phyloP scores from a whole-genome alignment of 345 rosid genomes.

The Zanthoxylum bungeanum region DNA sequence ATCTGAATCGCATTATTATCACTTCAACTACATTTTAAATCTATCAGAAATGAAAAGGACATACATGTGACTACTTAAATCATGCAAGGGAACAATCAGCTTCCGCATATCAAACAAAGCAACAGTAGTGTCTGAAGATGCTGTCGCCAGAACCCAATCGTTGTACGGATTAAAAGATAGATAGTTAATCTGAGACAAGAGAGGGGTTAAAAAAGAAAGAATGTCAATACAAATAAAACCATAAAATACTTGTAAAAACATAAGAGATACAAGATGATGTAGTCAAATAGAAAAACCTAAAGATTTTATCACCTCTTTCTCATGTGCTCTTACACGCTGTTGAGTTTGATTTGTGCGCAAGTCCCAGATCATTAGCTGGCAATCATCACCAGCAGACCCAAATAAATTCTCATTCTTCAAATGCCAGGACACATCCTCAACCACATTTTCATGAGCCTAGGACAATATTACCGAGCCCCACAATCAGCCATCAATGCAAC shows the following conservation, averaged over 20 bases:
- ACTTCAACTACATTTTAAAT: background rate
- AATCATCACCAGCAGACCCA: conserved; percentile 89
- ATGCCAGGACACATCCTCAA: conserved; percentile 93
- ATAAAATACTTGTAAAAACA: background rate
- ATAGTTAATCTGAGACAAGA: conserved; percentile 57
- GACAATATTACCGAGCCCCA: conserved; percentile 5
- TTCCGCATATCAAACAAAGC: conserved; percentile 82
- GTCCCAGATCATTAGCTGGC: conserved; percentile 86
- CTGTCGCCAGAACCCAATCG: conserved; percentile 91
- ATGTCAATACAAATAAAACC: background rate
- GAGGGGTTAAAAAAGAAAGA: conserved; percentile 5
- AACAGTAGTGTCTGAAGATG: conserved; percentile 82
- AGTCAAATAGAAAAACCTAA: background rate
- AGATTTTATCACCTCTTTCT: conserved; percentile 59
- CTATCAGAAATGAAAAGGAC: conserved; percentile 13
- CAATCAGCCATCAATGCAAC: conserved; percentile 16
- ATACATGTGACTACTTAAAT: conserved; percentile 71
- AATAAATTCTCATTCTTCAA: conserved; percentile 74
- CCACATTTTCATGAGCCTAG: conserved; percentile 73
- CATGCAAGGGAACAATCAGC: conserved; percentile 61
- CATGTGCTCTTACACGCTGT: conserved; percentile 71
- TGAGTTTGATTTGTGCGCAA: conserved; percentile 65
- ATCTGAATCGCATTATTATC: background rate
- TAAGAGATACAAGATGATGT: background rate
- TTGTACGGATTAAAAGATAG: conserved; percentile 83